Conservation (phyloP, 129 eudicot species). For the Artemisia argyi region DNA sequence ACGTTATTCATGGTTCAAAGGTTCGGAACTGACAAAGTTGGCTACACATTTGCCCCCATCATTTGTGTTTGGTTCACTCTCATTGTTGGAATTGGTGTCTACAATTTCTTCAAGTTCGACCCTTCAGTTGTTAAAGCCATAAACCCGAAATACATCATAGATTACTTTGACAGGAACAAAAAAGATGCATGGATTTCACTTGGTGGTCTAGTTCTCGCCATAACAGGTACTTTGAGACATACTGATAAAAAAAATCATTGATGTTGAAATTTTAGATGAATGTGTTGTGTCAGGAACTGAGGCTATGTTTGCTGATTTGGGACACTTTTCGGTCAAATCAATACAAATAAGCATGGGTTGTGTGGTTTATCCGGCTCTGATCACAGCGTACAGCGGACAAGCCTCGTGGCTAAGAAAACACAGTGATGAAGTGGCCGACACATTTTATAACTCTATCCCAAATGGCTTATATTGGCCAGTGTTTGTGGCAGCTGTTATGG, state of each 20-base stretch:
- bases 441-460: constrained; percentile 67
- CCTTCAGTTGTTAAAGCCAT: constrained; percentile 64
- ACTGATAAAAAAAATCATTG: not conserved
- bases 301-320: constrained; percentile 83
- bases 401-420: constrained; percentile 59
- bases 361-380: constrained; percentile 67
- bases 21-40: constrained; percentile 84
- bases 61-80: constrained; percentile 61
- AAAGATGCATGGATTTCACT: constrained; percentile 78
- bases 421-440: constrained; percentile 28
- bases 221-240: constrained; percentile 50
- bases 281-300: constrained; percentile 59
- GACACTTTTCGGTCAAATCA: constrained; percentile 73
- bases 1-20: constrained; percentile 71
- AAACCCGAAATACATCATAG: constrained; percentile 64
- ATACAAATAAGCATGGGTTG: constrained; percentile 78
- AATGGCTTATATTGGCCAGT: constrained; percentile 70
- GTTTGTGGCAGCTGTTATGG: constrained; percentile 72
- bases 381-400: constrained; percentile 65
- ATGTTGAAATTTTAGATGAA: not conserved
- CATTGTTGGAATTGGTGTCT: constrained; percentile 60
- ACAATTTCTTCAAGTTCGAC: constrained; percentile 65
- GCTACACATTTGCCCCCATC: constrained; percentile 78
- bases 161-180: constrained; percentile 61
- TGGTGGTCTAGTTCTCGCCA: constrained; percentile 58